Evolutionary conservation across 2,329 filamentous ascomycete species (phyloP).

Genomic region (Zymoseptoria ardabiliae): DNA sequence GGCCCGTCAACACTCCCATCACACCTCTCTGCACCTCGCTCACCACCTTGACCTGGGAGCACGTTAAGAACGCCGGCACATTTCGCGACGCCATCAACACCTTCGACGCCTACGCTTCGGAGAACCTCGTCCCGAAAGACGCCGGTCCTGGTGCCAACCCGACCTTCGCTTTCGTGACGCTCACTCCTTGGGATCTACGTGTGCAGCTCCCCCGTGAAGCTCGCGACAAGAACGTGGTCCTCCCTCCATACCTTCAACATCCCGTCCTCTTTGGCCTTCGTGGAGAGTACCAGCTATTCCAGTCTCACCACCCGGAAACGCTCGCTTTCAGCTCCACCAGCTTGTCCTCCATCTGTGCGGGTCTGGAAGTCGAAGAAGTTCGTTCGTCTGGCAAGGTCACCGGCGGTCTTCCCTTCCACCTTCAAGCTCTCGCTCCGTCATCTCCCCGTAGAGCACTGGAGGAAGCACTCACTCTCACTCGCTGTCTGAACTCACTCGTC

Average conservation of each 20-base stretch:
- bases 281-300: constrained; percentile 97
- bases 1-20: constrained; percentile 97
- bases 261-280: constrained; percentile 94
- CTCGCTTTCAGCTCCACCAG: constrained; percentile 93
- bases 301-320: constrained; percentile 95
- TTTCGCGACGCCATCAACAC: constrained; percentile 95
- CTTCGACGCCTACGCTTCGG: constrained; percentile 87
- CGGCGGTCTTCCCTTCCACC: constrained; percentile 94
- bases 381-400: constrained; percentile 97
- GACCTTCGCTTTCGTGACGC: constrained; percentile 95
- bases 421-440: constrained; percentile 90
- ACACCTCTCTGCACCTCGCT: constrained; percentile 97
- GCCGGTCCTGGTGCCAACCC: constrained; percentile 39
- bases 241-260: constrained; percentile 95
- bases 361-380: constrained; percentile 93
- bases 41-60: constrained; percentile 97
- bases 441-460: constrained; percentile 96
- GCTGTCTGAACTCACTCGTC: constrained; percentile 85
- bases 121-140: constrained; percentile 84
- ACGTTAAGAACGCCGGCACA: constrained; percentile 92
- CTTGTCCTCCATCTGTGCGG: constrained; percentile 94
- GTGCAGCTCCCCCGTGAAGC: constrained; percentile 96
- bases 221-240: constrained; percentile 93
- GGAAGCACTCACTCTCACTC: constrained; percentile 86
- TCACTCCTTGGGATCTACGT: constrained; percentile 96